These are phyloP conservation scores for Petunia hybrid DNA, from an alignment of 305 asterid species.

Conservation along the genomic window DNA sequence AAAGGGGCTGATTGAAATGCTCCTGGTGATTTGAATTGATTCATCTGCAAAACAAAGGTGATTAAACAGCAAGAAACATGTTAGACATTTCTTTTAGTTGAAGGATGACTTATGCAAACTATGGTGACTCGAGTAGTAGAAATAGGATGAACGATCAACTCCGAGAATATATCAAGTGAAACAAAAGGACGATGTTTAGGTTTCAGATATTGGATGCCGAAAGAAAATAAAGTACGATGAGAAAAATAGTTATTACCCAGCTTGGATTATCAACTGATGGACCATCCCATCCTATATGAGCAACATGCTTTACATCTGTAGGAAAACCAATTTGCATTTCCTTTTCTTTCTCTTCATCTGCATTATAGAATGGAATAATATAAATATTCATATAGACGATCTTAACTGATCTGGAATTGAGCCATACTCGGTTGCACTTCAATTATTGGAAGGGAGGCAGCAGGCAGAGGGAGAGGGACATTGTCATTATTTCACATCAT, in stretches of 20 bases:
- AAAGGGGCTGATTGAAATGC: slow-evolving; percentile 51
- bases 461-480: no score
- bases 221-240: neutral
- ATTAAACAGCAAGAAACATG: neutral
- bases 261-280: slow-evolving; percentile 57
- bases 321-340: slow-evolving; percentile 75
- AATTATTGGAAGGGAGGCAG: no score
- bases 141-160: neutral
- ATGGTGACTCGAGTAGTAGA: neutral
- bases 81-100: neutral
- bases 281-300: slow-evolving; percentile 78
- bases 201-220: neutral
- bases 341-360: slow-evolving; percentile 67
- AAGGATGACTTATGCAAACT: no score
- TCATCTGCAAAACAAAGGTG: slow-evolving; percentile 47
- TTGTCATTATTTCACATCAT: neutral
- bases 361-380: neutral
- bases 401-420: neutral
- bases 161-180: neutral
- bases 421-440: neutral
- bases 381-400: neutral
- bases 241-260: slow-evolving; percentile 49
- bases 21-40: slow-evolving; percentile 47
- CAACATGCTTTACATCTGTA: slow-evolving; percentile 76
- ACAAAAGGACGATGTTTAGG: no score